Conservation (phyloP, 2,329 filamentous ascomycete species). For the Biscogniauxia marginata region DNA sequence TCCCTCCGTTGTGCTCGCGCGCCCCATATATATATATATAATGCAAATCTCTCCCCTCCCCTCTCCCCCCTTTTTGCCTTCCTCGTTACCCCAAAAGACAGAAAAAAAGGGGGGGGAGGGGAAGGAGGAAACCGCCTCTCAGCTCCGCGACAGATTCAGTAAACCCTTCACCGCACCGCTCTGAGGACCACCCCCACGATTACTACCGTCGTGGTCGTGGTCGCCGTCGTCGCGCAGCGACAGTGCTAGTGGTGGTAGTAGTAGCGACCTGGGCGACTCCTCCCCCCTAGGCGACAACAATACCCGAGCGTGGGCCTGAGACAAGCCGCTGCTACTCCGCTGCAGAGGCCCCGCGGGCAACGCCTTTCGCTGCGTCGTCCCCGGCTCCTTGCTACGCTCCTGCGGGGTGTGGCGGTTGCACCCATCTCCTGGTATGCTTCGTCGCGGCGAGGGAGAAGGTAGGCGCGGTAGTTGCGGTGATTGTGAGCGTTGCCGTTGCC, state of each 20-base stretch:
- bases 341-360: not conserved
- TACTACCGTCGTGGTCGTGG: constrained; percentile 28
- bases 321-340: not conserved
- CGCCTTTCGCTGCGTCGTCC: not conserved
- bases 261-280: not conserved
- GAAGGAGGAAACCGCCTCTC: not conserved
- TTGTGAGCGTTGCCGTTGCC: not conserved
- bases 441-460: not conserved
- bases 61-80: too few relatives aligned
- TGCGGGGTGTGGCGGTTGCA: not conserved
- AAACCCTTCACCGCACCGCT: constrained; percentile 53
- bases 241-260: not conserved
- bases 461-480: not conserved
- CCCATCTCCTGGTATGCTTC: not conserved
- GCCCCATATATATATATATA: not conserved
- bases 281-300: constrained; percentile 12
- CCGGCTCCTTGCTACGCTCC: not conserved
- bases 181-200: constrained; percentile 45
- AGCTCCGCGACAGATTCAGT: constrained; percentile 44
- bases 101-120: not conserved
- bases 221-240: constrained; percentile 25
- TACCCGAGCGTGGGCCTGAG: not conserved
- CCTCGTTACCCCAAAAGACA: not conserved
- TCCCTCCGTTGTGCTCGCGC: not conserved
- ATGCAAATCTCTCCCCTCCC: too few relatives aligned